Base-by-base conservation (phyloP, 805 yeast species). In the Hyphopichia homilentoma region DNA sequence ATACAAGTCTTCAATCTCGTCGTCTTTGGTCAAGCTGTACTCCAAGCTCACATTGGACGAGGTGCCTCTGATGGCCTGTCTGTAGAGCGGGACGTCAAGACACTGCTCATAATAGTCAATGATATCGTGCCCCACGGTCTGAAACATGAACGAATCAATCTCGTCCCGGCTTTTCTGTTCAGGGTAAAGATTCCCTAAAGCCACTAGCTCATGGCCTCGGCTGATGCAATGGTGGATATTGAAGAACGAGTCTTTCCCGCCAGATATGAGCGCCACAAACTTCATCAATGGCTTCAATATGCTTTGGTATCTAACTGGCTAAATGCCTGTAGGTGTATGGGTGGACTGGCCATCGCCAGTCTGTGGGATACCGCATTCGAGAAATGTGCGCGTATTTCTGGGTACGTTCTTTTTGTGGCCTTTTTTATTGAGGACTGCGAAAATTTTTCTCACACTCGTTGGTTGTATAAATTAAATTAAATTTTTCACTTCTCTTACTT, bases 231-330 rank as follows among this genome's bases (percentile, higher is more conserved):
- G 95, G 23, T 87, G 61, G 11, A 90, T 78, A 52, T 89, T 93
- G 57, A 74, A 93, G 61, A 89, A 87, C 6, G 97, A 89, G 56
- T 93, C 98, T 50, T 93, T 93, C 0, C 98, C 98, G 4, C 98
- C 98, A 1, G 96, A 85, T 0, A 93, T 79, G 15, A 93, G 68
- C 0, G 95, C 98, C 21, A 88, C 84, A 51, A 89, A 85, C 56
- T 87, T 88, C 98, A 93, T 90, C n/a, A n/a, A n/a, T n/a, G n/a
- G n/a, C n/a, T n/a, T n/a, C n/a, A n/a, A n/a, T n/a, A n/a, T n/a
- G n/a, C n/a, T n/a, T n/a, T n/a, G n/a, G n/a, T n/a, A n/a, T n/a
- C n/a, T n/a, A n/a, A n/a, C n/a, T n/a, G n/a, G n/a, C n/a, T n/a
- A n/a, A n/a, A n/a, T n/a, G n/a, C n/a, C n/a, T n/a, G n/a, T n/a